A percentile compares a stretch with the other conserved stretches of the same genome.
Evolutionary conservation across 257 asterid species (phyloP).

Genomic region (Catharanthus roseus): DNA sequence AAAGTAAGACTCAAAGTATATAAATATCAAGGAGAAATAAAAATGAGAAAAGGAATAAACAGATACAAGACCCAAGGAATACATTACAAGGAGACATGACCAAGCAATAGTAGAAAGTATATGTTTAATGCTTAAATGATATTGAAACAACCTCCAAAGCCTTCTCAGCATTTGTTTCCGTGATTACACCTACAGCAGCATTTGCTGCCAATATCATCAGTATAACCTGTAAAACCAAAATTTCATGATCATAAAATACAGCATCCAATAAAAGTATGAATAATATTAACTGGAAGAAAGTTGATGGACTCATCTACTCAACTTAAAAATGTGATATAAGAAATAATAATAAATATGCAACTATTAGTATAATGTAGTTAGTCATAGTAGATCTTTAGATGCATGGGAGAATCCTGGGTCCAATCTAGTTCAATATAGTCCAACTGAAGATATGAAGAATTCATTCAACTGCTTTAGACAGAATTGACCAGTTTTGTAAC

Average conservation of each 20-base stretch:
- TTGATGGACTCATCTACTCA: not conserved
- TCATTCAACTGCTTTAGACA: not conserved
- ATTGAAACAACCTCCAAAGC: slow-evolving; percentile 82
- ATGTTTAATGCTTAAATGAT: slow-evolving; percentile 4
- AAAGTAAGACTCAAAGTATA: not conserved
- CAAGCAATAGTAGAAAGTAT: not conserved
- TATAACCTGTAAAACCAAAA: slow-evolving; percentile 55
- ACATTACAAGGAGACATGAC: not conserved
- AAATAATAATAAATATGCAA: not conserved
- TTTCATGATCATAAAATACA: slow-evolving; percentile 1
- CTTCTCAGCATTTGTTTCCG: slow-evolving; percentile 98
- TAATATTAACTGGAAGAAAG: not conserved
- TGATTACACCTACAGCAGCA: slow-evolving; percentile 98
- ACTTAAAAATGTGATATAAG: not conserved
- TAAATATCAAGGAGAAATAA: not conserved
- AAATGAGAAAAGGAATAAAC: not conserved
- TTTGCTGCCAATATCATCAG: slow-evolving; percentile 98
- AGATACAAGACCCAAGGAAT: not conserved
- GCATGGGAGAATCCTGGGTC: not conserved
- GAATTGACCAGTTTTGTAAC: not conserved
- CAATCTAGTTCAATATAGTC: not conserved
- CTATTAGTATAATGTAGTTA: not conserved
- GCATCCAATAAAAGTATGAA: not conserved
- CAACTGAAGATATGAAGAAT: not conserved
- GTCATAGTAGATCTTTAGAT: not conserved